These are phyloP conservation scores for Nitzschia inconspicua DNA, from an alignment of 108 stramenopile species.

Conservation along the genomic window DNA sequence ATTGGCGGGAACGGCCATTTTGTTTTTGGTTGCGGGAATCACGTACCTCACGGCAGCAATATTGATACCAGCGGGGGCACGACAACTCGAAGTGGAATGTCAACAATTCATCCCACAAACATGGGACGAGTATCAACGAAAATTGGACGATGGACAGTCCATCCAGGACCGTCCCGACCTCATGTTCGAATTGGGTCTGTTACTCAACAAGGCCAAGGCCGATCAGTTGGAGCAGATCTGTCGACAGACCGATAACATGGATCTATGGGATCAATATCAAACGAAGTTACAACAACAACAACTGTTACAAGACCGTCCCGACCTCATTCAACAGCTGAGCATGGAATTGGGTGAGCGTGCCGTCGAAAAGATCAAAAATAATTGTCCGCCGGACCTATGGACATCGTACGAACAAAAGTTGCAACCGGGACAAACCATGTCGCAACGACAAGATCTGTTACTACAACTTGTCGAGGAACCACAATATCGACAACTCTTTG, in stretches of 20 bases:
- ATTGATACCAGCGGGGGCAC: constrained; percentile 17
- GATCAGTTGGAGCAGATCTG: constrained; percentile 10
- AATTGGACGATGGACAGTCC: constrained; percentile 38
- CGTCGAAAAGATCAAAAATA: neutral
- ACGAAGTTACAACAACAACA: constrained; percentile 32
- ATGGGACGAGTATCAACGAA: constrained; percentile 36
- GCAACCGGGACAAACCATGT: neutral
- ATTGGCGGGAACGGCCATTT: neutral
- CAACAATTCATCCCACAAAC: constrained; percentile 26
- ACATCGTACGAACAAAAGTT: neutral
- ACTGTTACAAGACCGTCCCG: constrained; percentile 36
- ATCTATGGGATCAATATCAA: constrained; percentile 36
- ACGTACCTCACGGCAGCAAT: constrained; percentile 1
- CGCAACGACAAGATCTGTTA: neutral
- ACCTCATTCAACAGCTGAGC: constrained; percentile 39
- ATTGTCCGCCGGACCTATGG: neutral
- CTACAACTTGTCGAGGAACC: neutral
- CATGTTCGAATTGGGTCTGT: constrained; percentile 38
- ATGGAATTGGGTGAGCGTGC: neutral
- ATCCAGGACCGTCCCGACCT: constrained; percentile 44
- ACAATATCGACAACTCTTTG: neutral
- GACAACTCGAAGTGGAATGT: constrained; percentile 39
- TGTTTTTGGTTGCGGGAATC: neutral
- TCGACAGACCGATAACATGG: constrained; percentile 19
- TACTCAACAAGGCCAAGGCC: constrained; percentile 5